Conservation (phyloP, 805 yeast genomes). For the Candida succiphila region DNA sequence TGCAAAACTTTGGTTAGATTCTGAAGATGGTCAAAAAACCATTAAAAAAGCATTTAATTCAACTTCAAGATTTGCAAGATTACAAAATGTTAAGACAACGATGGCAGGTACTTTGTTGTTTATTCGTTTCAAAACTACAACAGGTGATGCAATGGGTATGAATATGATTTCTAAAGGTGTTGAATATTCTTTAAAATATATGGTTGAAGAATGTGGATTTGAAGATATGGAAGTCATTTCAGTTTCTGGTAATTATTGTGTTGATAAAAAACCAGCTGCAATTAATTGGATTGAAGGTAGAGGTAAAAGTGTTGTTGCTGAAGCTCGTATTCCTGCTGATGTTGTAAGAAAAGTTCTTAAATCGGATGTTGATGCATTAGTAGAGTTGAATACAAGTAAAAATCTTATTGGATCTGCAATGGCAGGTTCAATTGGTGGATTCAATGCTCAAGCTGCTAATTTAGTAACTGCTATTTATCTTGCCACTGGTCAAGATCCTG, state of each 20-base stretch:
- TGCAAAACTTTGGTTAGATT: slow-evolving; percentile 91
- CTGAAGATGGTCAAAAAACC: slow-evolving; percentile 80
- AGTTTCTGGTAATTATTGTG: slow-evolving; percentile 95
- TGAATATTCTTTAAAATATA: slow-evolving; percentile 71
- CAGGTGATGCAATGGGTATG: slow-evolving; percentile 99
- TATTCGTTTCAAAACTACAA: slow-evolving; percentile 93
- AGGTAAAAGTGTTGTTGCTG: slow-evolving; percentile 97
- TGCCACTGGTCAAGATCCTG: slow-evolving; percentile 99
- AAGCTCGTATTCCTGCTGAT: slow-evolving; percentile 78
- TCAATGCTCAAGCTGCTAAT: slow-evolving; percentile 97
- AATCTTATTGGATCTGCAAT: slow-evolving; percentile 94
- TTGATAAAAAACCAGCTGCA: slow-evolving; percentile 96
- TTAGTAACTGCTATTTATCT: slow-evolving; percentile 87
- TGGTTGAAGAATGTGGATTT: slow-evolving; percentile 87
- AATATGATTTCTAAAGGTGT: slow-evolving; percentile 99
- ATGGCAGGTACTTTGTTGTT: slow-evolving; percentile 86
- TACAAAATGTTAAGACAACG: slow-evolving; percentile 85
- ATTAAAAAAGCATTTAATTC: slow-evolving; percentile 90
- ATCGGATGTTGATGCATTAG: slow-evolving; percentile 86
- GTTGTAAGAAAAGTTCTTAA: slow-evolving; percentile 77
- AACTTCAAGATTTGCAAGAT: slow-evolving; percentile 93
- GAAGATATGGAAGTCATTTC: slow-evolving; percentile 89
- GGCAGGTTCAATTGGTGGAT: slow-evolving; percentile 98
- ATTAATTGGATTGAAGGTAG: slow-evolving; percentile 99
- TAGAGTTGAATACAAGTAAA: slow-evolving; percentile 80